Base-by-base conservation (phyloP, 441 rosid genomes). In the Arabidopsis hybrid region DNA sequence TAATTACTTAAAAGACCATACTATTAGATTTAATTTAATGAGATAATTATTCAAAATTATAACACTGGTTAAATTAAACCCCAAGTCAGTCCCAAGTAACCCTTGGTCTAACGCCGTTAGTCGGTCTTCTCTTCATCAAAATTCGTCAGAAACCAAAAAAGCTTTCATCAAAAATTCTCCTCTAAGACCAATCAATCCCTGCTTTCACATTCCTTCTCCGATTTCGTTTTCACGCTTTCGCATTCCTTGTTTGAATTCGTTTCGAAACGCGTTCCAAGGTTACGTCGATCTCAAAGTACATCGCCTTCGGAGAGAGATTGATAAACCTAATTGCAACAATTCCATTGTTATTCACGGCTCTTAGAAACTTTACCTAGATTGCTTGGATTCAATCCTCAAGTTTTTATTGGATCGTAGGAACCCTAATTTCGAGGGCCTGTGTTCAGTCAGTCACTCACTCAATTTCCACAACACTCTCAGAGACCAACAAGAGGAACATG, bases 401-500 rank as follows among this genome's bases (percentile, higher is more conserved):
- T 46, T 64, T 58, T 16, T 2, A 14, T 17, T 46, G 38, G 47
- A 18, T 39, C 11, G 1, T 55, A 0, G 40, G 50, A 71, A 71
- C 80, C 76, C 80, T 77, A 77, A 76, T 64, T 70, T 56, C n/a
- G 21, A 3, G 7, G 5, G 4, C 4, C 58, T 26, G n/a, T 39
- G 47, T 63, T 11, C 50, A 39, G n/a, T 2, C 26, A 21, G 8
- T 13, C 16, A 51, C 46, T 56, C 50, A 38, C 52, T 29, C 59
- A 16, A 51, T 47, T 49, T 32, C 10, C 55, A 21, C 38, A 40
- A 39, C 13, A 26, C 13, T 10, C 16, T 11, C 13, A 29, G 13
- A 60, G 31, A 58, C 43, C 45, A 21, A 60, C 39, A 26, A 31
- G 14, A 32, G 42, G 47, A 52, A 67, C 65, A 89, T 91, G 97